Evolutionary conservation across 768 basidiomycete genomes (phyloP).

Genomic region (Tricholoma furcatifolium): DNA sequence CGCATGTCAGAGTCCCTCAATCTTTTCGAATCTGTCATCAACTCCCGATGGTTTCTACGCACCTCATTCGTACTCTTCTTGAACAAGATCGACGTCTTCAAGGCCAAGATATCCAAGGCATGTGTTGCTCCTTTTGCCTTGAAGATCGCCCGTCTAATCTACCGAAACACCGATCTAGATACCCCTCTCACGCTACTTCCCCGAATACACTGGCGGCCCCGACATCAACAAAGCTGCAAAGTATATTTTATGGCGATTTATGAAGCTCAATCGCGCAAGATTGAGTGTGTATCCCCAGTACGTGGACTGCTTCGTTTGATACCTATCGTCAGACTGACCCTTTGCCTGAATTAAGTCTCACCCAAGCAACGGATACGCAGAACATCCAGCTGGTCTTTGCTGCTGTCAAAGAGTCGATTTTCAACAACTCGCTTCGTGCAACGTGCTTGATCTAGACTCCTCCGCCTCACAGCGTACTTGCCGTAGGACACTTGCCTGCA

Average conservation of each 20-base stretch:
- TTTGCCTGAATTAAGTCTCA: background rate
- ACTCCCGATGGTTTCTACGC: constrained; percentile 59
- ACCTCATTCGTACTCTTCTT: constrained; percentile 90
- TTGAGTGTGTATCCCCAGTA: constrained; percentile 75
- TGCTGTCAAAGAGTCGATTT: background rate
- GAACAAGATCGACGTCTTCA: constrained; percentile 93
- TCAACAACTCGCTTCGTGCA: background rate
- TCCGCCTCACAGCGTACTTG: too few species aligned
- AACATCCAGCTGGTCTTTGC: background rate
- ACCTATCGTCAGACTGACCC: background rate
- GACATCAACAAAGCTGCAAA: constrained; percentile 94
- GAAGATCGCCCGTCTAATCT: background rate
- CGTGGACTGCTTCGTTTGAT: background rate
- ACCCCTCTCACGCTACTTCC: constrained; percentile 72
- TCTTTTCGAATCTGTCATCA: background rate
- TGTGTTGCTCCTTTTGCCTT: background rate
- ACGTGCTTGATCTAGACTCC: background rate
- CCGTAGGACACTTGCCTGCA: too few species aligned
- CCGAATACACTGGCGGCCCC: constrained; percentile 83
- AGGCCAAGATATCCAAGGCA: constrained; percentile 73
- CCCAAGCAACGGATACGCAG: background rate
- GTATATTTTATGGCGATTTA: constrained; percentile 92
- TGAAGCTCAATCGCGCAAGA: constrained; percentile 84
- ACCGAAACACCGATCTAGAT: constrained; percentile 36
- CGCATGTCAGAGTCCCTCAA: constrained; percentile 86